Conservation (phyloP, 176 grass and related monocot species). For the Typha latifolia region DNA sequence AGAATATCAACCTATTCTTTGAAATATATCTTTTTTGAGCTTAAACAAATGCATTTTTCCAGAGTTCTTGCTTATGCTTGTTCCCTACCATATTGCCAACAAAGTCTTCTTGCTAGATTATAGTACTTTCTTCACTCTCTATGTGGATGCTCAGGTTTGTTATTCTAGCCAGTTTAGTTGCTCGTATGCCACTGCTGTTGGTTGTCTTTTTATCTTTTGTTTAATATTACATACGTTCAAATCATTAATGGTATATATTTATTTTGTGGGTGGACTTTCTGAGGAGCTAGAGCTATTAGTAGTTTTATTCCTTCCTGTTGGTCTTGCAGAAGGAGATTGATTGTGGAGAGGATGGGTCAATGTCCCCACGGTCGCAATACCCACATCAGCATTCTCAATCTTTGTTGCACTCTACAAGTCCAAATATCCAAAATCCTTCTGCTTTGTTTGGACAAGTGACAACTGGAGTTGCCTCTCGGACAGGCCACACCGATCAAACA, state of each 20-base stretch:
- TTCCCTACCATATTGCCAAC: too few relatives aligned
- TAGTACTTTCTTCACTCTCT: too few relatives aligned
- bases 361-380: slow-evolving; percentile 20
- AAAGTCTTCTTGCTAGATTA: too few relatives aligned
- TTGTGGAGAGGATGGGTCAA: slow-evolving; percentile 16
- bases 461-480: slow-evolving; percentile 16
- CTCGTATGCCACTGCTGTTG: not conserved
- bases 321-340: slow-evolving; percentile 48
- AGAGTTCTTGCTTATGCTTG: too few relatives aligned
- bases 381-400: slow-evolving; percentile 13
- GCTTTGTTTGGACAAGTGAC: slow-evolving; percentile 29
- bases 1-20: too few relatives aligned
- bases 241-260: too few relatives aligned
- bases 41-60: too few relatives aligned
- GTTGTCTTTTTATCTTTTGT: not conserved
- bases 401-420: not conserved
- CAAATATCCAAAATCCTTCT: slow-evolving; percentile 20
- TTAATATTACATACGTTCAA: too few relatives aligned
- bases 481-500: slow-evolving; percentile 26
- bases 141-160: not conserved
- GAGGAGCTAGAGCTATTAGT: too few relatives aligned
- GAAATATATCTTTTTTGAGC: too few relatives aligned
- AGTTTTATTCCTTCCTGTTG: not conserved
- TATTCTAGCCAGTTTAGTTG: not conserved
- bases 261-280: too few relatives aligned